Base-by-base conservation (phyloP, 2,329 filamentous ascomycete genomes). In the Fusarium protoensiforme region DNA sequence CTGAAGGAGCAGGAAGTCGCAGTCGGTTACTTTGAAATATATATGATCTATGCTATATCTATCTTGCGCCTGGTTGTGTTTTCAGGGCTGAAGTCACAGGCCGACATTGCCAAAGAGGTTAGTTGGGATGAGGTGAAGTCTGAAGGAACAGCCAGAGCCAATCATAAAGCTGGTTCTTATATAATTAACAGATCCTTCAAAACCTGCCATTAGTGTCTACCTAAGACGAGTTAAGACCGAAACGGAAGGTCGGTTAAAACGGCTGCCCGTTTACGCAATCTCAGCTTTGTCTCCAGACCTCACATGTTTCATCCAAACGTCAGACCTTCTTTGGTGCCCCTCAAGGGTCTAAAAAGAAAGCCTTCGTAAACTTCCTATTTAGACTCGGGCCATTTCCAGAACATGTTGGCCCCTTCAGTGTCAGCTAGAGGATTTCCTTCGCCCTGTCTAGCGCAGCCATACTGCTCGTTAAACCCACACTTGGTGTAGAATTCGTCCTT, bases 401-500 rank as follows among this genome's bases (percentile, higher is more conserved):
- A 74, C 24, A 76, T 73, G 11, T 65, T 67, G 1, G 62, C 66
- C 7, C 66, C 74, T 9, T 56, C 54, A 1, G 69, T 31, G 20
- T 64, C 64, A 11, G 48, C 51, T 20, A 76, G 29, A 0, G 74
- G 74, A 59, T 75, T 75, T 0, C 73, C 73, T 2, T 75, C 57
- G 0, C 66, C 74, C 8, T 60, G 18, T 5, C 38, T 68, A 0
- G 64, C 72, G 1, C 48, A 73, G 1, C 74, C 74, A 29, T 59
- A 63, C 14, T 75, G 72, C 1, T 75, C 74, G 1, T 68, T 20
- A 39, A 76, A 76, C 0, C 74, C 74, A 10, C 74, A 73, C 14
- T 69, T 76, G 0, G 16, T 51, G 10, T 76, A 86, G 63, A 86
- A 87, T 0, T 59, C 74, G 22, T 85, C 83, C 22, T 81, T 85